Evolutionary conservation across 2,329 filamentous ascomycete genomes (phyloP).

Genomic region (Pseudocercospora eumusae): DNA sequence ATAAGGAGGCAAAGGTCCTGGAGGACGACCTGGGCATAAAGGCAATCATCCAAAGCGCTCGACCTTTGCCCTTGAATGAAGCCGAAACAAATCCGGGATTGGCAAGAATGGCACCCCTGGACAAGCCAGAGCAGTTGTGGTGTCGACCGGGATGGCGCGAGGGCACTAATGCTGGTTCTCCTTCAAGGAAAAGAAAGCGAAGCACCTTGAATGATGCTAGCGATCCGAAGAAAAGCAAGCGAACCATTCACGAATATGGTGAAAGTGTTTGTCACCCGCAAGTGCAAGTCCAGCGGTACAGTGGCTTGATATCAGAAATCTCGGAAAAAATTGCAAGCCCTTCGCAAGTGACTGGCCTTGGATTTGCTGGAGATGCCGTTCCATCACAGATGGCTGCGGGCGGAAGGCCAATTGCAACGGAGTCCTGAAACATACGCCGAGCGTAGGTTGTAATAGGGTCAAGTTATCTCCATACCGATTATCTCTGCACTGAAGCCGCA

Average conservation of each 20-base stretch:
- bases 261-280: not conserved
- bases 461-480: not conserved
- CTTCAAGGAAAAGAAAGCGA: conserved; percentile 14
- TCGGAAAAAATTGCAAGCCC: not conserved
- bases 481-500: not conserved
- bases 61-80: conserved; percentile 48
- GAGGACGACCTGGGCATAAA: conserved; percentile 61
- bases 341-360: not conserved
- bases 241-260: not conserved
- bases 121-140: conserved; percentile 49
- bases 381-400: too few species aligned
- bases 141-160: conserved; percentile 39
- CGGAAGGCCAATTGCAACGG: not conserved
- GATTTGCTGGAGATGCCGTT: not conserved
- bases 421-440: not conserved
- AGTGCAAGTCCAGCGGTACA: not conserved
- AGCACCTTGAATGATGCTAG: not conserved
- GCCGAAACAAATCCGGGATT: conserved; percentile 36
- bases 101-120: conserved; percentile 46
- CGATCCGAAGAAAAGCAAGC: not conserved
- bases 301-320: not conserved
- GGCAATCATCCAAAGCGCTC: conserved; percentile 60
- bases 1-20: conserved; percentile 57
- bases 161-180: not conserved
- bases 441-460: not conserved